phyloP scores from a whole-genome alignment of 83 land plant species.

The Larix sibirica region DNA sequence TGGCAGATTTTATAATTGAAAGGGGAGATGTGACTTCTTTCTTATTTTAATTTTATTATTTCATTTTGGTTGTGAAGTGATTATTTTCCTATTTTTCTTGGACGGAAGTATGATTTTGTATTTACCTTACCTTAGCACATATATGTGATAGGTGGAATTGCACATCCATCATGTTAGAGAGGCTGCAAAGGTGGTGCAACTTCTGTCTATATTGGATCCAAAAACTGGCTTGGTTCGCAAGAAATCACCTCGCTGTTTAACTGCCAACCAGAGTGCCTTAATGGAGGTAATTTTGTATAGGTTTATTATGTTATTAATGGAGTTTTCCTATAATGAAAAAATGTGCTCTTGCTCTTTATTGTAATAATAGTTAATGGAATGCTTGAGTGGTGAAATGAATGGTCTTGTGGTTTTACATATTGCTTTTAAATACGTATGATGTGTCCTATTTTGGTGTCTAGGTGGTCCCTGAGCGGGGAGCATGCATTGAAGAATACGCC shows the following conservation, averaged over 20 bases:
- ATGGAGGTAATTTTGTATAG: slow-evolving; percentile 54
- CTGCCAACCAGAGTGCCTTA: slow-evolving; percentile 83
- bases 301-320: neutral
- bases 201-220: slow-evolving; percentile 69
- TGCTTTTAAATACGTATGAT: neutral
- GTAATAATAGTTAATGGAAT: neutral
- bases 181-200: slow-evolving; percentile 69
- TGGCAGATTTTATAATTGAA: neutral
- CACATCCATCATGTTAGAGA: slow-evolving; percentile 86
- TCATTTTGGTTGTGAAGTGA: neutral
- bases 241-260: slow-evolving; percentile 68
- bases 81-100: no score
- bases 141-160: slow-evolving; percentile 62
- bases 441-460: slow-evolving; percentile 27
- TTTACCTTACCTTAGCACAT: neutral
- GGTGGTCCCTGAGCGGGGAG: slow-evolving; percentile 59
- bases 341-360: neutral
- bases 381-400: neutral
- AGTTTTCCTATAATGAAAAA: neutral
- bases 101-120: slow-evolving; percentile 2
- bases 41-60: neutral
- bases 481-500: slow-evolving; percentile 80
- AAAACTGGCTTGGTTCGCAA: slow-evolving; percentile 74
- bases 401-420: neutral
- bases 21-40: neutral